Evolutionary conservation across 83 land plant genomes (phyloP), one percentile per base, ranked within the genome.

Genomic region (Picea abies): DNA sequence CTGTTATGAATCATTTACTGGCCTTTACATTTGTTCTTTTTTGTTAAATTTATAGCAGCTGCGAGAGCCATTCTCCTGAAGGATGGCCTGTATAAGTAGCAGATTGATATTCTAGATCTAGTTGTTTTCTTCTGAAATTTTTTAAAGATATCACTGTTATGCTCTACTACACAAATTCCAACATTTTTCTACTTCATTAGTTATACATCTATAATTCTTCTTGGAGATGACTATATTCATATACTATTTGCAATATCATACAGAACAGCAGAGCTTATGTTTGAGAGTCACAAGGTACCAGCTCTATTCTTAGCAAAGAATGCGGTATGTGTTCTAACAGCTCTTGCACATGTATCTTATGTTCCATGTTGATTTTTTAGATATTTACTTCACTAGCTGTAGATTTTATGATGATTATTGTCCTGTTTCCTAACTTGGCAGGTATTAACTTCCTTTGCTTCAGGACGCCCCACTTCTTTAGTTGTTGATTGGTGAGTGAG

Each of bases 221-320:
- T 79, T 79, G 39, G 35, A 63, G 75, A 29, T 35, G 39, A 79
- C 41, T 11, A 20, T 41, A 63, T 44, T 56, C 63, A 58, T 80
- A 3, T 56, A 1, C 58, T 61, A 25, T 64, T 80, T 22, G 12
- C 32, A 61, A 60, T 60, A 17, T 63, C 35, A 7, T 78, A 79
- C 94, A 97, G 99, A 87, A 84, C 95, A 79, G 96, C 96, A 73
- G 98, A 97, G 94, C 94, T 97, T 20, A 95, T 97, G 98, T 97
- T 97, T 86, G 99, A 97, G 78, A 95, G 90, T 80, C 96, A 97
- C 88, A 87, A 92, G 76, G 95, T 94, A 73, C 99, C 99, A 37
- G 99, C 99, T 32, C 81, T 97, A 22, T 97, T 97, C 81, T 84
- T 97, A 70, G 99, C 98, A 35, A 97, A 97, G 83, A 97, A 95